Evolutionary conservation across 208 protist genomes (phyloP), one percentile per base, ranked within the genome.

Genomic region (Trichomonas vaginalis): DNA sequence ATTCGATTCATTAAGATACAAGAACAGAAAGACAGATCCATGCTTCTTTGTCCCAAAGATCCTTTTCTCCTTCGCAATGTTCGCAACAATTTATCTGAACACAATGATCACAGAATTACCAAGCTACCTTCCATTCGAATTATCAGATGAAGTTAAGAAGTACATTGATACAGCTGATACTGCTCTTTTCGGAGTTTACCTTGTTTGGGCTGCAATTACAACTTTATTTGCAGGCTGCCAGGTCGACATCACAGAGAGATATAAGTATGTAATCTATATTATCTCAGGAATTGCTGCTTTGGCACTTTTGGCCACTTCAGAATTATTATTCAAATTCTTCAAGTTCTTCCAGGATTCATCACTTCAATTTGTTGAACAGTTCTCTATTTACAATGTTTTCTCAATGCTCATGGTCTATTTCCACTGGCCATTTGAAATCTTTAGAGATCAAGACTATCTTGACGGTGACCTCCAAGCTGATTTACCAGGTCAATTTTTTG

Each of bases 221-320:
- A 51, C 45, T 37, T 35, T 92, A 48, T 92, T 92, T 4, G 86
- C 86, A 17, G 86, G 86, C 42, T 42, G 42, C 35, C 45, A 92
- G 56, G 46, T 92, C 17, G 86, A 92, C 51, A 92, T 92, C 10
- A 92, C 35, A 48, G 86, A 92, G 37, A 92, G 45, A 92, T 92
- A 92, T 51, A 92, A 92, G 37, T 92, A 48, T 40, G 17, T 48
- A 51, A 92, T 92, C 40, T 92, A 92, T 51, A 27, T 92, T 9
- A 45, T 45, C 17, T 42, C 86, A n/a, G 40, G 86, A 15, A 21
- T 42, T 12, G 37, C 86, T 39, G 23, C 86, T 39, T 8, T 92
- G 14, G 23, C 45, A n/a, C 14, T 92, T 48, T n/a, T 51, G 3
- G 27, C 27, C 51, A 32, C 51, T 8, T 42, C 45, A 27, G 14